phyloP scores from a whole-genome alignment of 495 filamentous ascomycete species.

The Jackrogersella minutella region DNA sequence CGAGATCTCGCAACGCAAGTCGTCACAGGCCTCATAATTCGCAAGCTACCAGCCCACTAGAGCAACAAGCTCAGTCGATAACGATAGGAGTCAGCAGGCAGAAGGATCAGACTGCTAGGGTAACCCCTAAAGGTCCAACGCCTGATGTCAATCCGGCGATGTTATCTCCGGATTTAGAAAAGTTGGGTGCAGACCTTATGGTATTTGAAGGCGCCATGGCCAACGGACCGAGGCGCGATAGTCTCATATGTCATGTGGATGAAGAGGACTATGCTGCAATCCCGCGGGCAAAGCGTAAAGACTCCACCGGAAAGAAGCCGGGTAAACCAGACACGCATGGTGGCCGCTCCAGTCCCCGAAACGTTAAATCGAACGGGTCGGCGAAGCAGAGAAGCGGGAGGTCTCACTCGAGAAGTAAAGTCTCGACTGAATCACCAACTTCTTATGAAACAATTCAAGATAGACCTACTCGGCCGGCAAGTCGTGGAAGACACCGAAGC shows the following conservation, averaged over 20 bases:
- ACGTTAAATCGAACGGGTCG: slow-evolving; percentile 6
- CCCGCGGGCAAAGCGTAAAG: slow-evolving; percentile 18
- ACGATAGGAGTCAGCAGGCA: not conserved
- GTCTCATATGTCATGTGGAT: slow-evolving; percentile 34
- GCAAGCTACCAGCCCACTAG: not conserved
- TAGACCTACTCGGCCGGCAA: slow-evolving; percentile 11
- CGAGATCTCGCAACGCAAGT: slow-evolving; percentile 22
- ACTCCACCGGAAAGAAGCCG: slow-evolving; percentile 7
- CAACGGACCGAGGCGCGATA: slow-evolving; percentile 27
- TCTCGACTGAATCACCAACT: slow-evolving; percentile 3
- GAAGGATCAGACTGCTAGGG: not conserved
- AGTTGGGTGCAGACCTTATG: slow-evolving; percentile 35
- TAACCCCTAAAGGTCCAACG: not conserved
- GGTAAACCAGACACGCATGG: slow-evolving; percentile 6
- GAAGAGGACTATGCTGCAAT: slow-evolving; percentile 34
- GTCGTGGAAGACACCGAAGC: slow-evolving; percentile 24
- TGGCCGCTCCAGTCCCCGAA: slow-evolving; percentile 9
- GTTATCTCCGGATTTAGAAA: slow-evolving; percentile 30
- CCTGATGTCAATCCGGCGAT: not conserved
- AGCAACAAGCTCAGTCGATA: not conserved
- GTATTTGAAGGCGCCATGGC: slow-evolving; percentile 29
- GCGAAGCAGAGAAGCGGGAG: slow-evolving; percentile 3
- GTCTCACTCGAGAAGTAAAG: slow-evolving; percentile 27
- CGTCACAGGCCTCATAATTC: slow-evolving; percentile 8
- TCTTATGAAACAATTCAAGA: not conserved